Evolutionary conservation across 2,329 filamentous ascomycete species (phyloP).

Genomic region (Zopfia rhizophila): DNA sequence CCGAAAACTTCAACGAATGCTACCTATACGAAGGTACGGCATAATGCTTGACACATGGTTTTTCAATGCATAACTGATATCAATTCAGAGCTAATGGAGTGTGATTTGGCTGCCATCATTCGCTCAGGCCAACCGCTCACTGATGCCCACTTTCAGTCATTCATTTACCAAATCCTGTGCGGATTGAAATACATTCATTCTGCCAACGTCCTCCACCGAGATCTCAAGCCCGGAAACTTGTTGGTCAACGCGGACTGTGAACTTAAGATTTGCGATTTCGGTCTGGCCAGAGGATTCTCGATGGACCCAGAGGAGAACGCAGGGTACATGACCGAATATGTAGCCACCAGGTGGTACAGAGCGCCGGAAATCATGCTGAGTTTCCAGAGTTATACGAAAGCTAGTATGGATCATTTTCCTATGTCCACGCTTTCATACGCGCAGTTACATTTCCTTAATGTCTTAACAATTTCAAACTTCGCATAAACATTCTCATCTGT

Average conservation of each 20-base stretch:
- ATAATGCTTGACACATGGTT: neutral
- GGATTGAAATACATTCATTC: constrained; percentile 99
- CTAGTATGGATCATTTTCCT: constrained; percentile 75
- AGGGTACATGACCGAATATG: constrained; percentile 99
- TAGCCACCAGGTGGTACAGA: constrained; percentile 98
- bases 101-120: constrained; percentile 97
- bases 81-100: constrained; percentile 92
- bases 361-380: constrained; percentile 99
- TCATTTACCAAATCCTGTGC: constrained; percentile 99
- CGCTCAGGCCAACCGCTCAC: constrained; percentile 96
- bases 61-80: constrained; percentile 33
- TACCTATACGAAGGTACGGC: constrained; percentile 92
- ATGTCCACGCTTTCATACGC: constrained; percentile 8
- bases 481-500: constrained; percentile 18
- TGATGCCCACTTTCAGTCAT: constrained; percentile 99
- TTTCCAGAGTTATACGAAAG: constrained; percentile 99
- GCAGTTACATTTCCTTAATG: constrained; percentile 14
- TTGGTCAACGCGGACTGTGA: constrained; percentile 99
- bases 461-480: constrained; percentile 6
- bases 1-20: constrained; percentile 98
- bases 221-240: constrained; percentile 96
- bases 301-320: constrained; percentile 98
- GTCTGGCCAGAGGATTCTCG: constrained; percentile 94
- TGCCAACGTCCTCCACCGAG: constrained; percentile 95
- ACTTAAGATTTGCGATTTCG: constrained; percentile 99